Percentiles rank a stretch among this genome's conserved stretches.
phyloP scores from a whole-genome alignment of 2,329 filamentous ascomycete species.

The Pyrenophora tritici-repentis region DNA sequence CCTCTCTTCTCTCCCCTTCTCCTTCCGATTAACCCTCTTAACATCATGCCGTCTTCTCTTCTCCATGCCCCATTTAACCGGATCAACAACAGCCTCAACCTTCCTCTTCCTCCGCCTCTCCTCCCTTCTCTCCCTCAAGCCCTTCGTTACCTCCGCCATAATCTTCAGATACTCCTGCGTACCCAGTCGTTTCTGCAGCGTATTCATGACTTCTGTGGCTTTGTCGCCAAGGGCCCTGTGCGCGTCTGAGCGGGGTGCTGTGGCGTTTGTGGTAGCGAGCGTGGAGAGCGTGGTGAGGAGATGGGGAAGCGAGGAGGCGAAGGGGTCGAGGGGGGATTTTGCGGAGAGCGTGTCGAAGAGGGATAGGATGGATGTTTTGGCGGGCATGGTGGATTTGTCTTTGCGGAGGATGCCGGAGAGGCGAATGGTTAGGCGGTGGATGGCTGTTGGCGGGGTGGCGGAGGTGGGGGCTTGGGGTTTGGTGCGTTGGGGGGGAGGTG shows the following conservation, averaged over 20 bases:
- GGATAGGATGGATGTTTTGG: constrained; percentile 76
- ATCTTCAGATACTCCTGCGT: constrained; percentile 77
- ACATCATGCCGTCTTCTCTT: constrained; percentile 76
- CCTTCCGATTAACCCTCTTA: constrained; percentile 63
- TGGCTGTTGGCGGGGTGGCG: constrained; percentile 50
- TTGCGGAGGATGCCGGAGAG: constrained; percentile 79
- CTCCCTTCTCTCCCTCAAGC: constrained; percentile 72
- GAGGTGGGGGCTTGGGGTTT: constrained; percentile 28
- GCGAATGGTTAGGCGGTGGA: constrained; percentile 78
- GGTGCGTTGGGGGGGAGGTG: constrained; percentile 22
- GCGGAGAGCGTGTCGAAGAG: constrained; percentile 72
- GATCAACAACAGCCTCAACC: constrained; percentile 82
- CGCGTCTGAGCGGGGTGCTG: constrained; percentile 53
- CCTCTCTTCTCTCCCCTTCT: constrained; percentile 73
- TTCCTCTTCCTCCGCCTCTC: constrained; percentile 81
- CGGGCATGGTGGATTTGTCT: constrained; percentile 65
- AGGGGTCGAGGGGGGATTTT: constrained; percentile 61
- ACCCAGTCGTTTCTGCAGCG: constrained; percentile 84
- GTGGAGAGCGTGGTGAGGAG: constrained; percentile 76
- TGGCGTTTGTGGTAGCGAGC: constrained; percentile 79
- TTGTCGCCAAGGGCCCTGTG: constrained; percentile 74
- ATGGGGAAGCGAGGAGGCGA: constrained; percentile 66
- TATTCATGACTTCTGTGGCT: constrained; percentile 77
- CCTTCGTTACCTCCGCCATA: constrained; percentile 73
- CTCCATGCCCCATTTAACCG: constrained; percentile 74